These are phyloP conservation scores for Apiospora rasikravindrae DNA, from an alignment of 2,329 filamentous ascomycete genomes.

Conservation along the genomic window DNA sequence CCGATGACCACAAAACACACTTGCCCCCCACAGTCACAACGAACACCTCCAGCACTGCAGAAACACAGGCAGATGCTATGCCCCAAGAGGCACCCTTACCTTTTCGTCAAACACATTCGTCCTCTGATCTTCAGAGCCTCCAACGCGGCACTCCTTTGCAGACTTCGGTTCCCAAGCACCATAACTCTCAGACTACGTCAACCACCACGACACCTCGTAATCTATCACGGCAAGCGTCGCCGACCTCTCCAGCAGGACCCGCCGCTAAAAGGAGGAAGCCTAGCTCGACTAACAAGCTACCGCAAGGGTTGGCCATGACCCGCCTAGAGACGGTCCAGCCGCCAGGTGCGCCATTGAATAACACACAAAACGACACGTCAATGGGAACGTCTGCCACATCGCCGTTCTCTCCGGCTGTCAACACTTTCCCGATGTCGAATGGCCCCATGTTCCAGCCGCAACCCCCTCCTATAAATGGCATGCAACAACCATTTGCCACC, in stretches of 20 bases:
- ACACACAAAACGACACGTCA: constrained; percentile 34
- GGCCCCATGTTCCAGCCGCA: constrained; percentile 40
- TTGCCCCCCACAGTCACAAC: constrained; percentile 42
- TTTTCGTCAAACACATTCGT: constrained; percentile 65
- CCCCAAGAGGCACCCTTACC: constrained; percentile 44
- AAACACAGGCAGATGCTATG: constrained; percentile 36
- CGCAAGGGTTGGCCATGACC: constrained; percentile 81
- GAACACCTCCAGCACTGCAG: constrained; percentile 24
- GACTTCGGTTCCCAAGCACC: constrained; percentile 28
- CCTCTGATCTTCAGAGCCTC: constrained; percentile 66
- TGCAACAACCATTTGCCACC: constrained; percentile 52
- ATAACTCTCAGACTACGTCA: constrained; percentile 45
- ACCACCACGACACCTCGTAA: constrained; percentile 57
- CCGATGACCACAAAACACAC: constrained; percentile 95
- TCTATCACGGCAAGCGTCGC: constrained; percentile 76
- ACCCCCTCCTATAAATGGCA: constrained; percentile 32
- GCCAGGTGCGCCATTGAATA: constrained; percentile 44
- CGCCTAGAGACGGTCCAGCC: constrained; percentile 67
- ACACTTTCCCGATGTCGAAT: constrained; percentile 48
- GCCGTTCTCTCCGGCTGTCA: constrained; percentile 57
- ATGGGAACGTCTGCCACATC: constrained; percentile 51
- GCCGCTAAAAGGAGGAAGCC: constrained; percentile 83
- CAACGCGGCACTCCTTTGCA: constrained; percentile 53
- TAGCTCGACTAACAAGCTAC: constrained; percentile 71
- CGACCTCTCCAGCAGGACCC: constrained; percentile 67